These are phyloP conservation scores for Agapanthus africanus DNA, from an alignment of 106 monocot genomes.

Conservation along the genomic window DNA sequence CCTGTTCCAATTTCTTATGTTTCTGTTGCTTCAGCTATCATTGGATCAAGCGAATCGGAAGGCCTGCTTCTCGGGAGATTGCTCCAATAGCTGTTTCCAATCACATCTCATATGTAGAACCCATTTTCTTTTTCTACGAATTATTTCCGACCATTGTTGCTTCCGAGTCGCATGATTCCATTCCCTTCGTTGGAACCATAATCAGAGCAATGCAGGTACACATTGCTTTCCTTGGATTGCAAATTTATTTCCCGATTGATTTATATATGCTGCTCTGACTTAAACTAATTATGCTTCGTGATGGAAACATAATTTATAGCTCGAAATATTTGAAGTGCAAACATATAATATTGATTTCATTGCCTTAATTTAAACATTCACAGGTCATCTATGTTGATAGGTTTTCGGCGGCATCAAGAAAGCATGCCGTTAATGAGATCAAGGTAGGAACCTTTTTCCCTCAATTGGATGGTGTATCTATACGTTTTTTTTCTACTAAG, in stretches of 20 bases:
- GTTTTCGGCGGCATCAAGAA: slow-evolving; percentile 79
- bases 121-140: slow-evolving; percentile 96
- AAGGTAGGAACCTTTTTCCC: slow-evolving; percentile 62
- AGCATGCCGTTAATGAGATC: slow-evolving; percentile 83
- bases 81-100: slow-evolving; percentile 92
- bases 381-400: slow-evolving; percentile 99
- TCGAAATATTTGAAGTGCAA: too few relatives aligned
- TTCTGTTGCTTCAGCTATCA: slow-evolving; percentile 56
- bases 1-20: background rate
- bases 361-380: background rate
- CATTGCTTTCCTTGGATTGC: background rate
- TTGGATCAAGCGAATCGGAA: slow-evolving; percentile 79
- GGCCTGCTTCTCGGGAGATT: slow-evolving; percentile 56
- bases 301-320: too few relatives aligned
- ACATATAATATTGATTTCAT: background rate
- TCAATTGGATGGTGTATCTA: too few relatives aligned
- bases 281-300: too few relatives aligned
- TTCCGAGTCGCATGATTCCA: slow-evolving; percentile 82
- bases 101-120: slow-evolving; percentile 87
- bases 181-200: slow-evolving; percentile 92
- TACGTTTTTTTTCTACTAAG: too few relatives aligned
- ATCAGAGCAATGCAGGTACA: slow-evolving; percentile 96
- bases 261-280: too few relatives aligned
- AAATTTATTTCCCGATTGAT: too few relatives aligned
- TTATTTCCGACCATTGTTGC: slow-evolving; percentile 95